These are phyloP conservation scores for Apiospora sp. DNA, from an alignment of 2,329 filamentous ascomycete genomes.

Conservation along the genomic window DNA sequence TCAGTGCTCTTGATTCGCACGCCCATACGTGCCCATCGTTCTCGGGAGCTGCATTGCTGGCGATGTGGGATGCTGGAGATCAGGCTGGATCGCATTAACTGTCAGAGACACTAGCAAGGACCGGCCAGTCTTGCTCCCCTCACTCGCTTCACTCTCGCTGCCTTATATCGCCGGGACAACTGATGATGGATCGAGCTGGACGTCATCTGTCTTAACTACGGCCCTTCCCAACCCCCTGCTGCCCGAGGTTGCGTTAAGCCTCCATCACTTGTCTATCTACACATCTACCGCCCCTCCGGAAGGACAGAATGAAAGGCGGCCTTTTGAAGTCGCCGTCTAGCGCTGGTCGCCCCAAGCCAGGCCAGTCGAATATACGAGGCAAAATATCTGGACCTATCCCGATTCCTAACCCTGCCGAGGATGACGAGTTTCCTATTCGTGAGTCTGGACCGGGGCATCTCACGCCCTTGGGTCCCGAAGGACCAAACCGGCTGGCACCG, in stretches of 20 bases:
- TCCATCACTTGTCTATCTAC: conserved; percentile 27
- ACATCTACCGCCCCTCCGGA: conserved; percentile 8
- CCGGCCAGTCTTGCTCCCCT: background rate
- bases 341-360: conserved; percentile 50
- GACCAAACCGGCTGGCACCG: conserved; percentile 32
- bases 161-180: background rate
- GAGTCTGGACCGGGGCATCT: conserved; percentile 50
- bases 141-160: background rate
- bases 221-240: conserved; percentile 28
- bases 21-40: conserved; percentile 5
- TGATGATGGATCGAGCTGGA: conserved; percentile 25
- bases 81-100: conserved; percentile 14
- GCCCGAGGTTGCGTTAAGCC: conserved; percentile 34
- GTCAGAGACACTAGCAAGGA: conserved; percentile 10
- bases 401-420: conserved; percentile 55
- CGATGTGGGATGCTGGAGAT: conserved; percentile 23
- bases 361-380: conserved; percentile 57
- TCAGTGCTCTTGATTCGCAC: conserved; percentile 23
- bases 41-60: conserved; percentile 15
- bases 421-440: conserved; percentile 63
- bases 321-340: conserved; percentile 56
- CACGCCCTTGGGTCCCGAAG: conserved; percentile 43
- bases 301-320: conserved; percentile 47
- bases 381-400: conserved; percentile 70
- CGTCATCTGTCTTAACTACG: conserved; percentile 20